Conservation (phyloP, 2,329 filamentous ascomycete genomes). For the Beauveria scarabaeidicola region DNA sequence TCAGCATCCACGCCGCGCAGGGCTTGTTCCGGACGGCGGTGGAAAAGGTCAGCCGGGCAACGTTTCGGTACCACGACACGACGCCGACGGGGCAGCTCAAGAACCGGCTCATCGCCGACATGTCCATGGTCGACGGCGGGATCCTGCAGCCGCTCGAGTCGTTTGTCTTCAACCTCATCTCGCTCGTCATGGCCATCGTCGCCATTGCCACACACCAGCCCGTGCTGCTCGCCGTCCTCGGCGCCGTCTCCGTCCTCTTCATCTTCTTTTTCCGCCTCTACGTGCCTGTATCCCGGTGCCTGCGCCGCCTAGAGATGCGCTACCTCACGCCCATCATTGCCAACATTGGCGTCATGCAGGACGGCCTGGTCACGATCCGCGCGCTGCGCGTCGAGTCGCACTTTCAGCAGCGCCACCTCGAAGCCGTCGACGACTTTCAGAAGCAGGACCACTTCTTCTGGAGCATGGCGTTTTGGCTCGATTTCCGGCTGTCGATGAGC, state of each 20-base stretch:
- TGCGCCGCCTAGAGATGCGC: conserved; percentile 80
- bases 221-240: conserved; percentile 63
- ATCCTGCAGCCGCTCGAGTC: conserved; percentile 65
- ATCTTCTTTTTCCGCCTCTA: conserved; percentile 68
- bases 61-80: conserved; percentile 84
- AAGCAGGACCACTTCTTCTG: conserved; percentile 97
- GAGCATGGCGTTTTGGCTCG: conserved; percentile 78
- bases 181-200: conserved; percentile 62
- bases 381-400: conserved; percentile 71
- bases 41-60: conserved; percentile 64
- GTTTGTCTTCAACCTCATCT: conserved; percentile 62
- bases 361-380: conserved; percentile 78
- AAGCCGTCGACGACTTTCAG: conserved; percentile 79
- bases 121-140: conserved; percentile 82
- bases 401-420: conserved; percentile 73
- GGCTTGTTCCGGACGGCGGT: conserved; percentile 67
- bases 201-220: conserved; percentile 78
- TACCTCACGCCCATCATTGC: conserved; percentile 83
- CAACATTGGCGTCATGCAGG: conserved; percentile 81
- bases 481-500: conserved; percentile 55
- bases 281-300: conserved; percentile 72
- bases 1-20: conserved; percentile 71
- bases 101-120: conserved; percentile 86
- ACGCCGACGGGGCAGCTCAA: conserved; percentile 84
- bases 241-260: conserved; percentile 59